These are phyloP conservation scores for Sutorius eximius DNA, from an alignment of 1,284 basidiomycete genomes.

Conservation along the genomic window DNA sequence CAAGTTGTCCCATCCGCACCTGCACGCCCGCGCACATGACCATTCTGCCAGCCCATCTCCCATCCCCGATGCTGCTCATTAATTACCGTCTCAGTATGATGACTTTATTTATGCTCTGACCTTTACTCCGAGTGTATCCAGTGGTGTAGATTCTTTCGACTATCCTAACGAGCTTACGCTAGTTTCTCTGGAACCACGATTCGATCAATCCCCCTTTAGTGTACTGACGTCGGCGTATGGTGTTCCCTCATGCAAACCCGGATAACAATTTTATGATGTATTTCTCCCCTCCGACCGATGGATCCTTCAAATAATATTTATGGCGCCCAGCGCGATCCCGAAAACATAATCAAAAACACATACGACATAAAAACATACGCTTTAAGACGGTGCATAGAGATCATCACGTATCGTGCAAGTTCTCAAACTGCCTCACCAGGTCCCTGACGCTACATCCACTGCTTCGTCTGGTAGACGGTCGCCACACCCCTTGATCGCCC, in stretches of 20 bases:
- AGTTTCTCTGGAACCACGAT: background rate
- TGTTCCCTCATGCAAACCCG: background rate
- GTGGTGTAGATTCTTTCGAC: background rate
- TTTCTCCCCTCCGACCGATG: background rate
- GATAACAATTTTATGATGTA: background rate
- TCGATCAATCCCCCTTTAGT: background rate
- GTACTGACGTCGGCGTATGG: background rate
- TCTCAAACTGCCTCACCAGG: constrained; percentile 62
- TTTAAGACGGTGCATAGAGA: background rate
- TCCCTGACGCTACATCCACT: constrained; percentile 71
- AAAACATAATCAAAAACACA: constrained; percentile 9
- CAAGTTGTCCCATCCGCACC: constrained; percentile 29
- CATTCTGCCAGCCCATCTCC: background rate
- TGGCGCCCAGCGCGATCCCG: constrained; percentile 13
- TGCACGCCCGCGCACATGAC: constrained; percentile 1
- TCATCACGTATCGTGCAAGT: constrained; percentile 23
- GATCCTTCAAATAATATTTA: background rate
- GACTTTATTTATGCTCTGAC: background rate
- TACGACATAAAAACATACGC: constrained; percentile 1
- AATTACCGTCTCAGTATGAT: background rate
- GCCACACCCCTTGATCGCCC: background rate
- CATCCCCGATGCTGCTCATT: background rate
- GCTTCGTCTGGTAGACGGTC: constrained; percentile 31
- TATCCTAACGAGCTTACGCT: background rate
- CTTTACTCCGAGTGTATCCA: background rate